These are phyloP conservation scores for Vaucheria bursata DNA, from an alignment of 352 stramenopile genomes.

Conservation along the genomic window DNA sequence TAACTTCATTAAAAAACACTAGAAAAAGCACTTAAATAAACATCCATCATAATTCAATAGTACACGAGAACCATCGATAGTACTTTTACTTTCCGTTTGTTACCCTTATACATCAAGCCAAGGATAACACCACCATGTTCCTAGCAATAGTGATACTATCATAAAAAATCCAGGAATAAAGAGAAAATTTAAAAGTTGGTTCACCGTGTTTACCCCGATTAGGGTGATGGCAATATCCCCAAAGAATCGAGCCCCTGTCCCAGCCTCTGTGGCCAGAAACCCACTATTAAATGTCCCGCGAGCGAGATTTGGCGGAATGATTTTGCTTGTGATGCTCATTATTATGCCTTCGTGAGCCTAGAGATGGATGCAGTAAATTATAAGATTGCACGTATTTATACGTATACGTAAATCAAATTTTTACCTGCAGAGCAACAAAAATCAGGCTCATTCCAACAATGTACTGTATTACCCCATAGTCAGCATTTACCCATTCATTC, in stretches of 20 bases:
- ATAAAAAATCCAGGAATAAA: constrained; percentile 20
- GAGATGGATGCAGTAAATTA: background rate
- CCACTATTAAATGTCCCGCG: constrained; percentile 77
- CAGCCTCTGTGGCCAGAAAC: constrained; percentile 74
- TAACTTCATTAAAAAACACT: no score
- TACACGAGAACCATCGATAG: no score
- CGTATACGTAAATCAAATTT: background rate
- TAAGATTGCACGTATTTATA: background rate
- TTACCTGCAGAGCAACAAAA: constrained; percentile 22
- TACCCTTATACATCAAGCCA: background rate
- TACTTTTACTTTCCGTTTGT: background rate
- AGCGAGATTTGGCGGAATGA: constrained; percentile 33
- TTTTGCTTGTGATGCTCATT: constrained; percentile 31
- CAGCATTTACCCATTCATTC: background rate
- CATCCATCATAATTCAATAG: no score
- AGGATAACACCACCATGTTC: background rate
- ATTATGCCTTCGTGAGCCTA: constrained; percentile 38
- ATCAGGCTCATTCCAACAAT: constrained; percentile 18
- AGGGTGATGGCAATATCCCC: constrained; percentile 72
- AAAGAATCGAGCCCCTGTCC: constrained; percentile 70
- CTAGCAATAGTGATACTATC: no score
- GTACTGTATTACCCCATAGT: constrained; percentile 34
- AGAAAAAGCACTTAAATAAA: no score
- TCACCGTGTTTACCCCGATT: constrained; percentile 52
- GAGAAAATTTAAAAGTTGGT: constrained; percentile 24